A percentile compares a stretch with the other conserved stretches of the same genome.
These are phyloP conservation scores for Mycosphaerelloides madeirae DNA, from an alignment of 2,329 filamentous ascomycete species.

Conservation along the genomic window DNA sequence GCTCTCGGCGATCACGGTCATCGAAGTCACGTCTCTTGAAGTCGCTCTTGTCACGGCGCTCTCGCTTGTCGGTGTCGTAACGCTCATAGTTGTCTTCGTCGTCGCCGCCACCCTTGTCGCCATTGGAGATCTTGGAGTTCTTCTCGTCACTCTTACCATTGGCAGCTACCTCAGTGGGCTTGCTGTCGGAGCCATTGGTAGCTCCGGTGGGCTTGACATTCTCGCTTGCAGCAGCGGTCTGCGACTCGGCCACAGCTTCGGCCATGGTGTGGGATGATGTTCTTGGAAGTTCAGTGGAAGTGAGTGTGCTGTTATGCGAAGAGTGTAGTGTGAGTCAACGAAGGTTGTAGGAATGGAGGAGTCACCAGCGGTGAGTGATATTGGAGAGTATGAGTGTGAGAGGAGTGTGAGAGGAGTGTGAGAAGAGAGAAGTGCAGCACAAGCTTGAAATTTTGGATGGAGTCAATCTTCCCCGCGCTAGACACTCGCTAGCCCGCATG, in stretches of 20 bases:
- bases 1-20: slow-evolving; percentile 9
- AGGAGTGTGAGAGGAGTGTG: background rate
- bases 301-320: background rate
- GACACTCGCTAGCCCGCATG: too few species aligned
- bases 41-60: slow-evolving; percentile 12
- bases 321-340: too few species aligned
- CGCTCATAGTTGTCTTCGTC: slow-evolving; percentile 18
- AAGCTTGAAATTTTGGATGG: too few species aligned
- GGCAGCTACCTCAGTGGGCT: slow-evolving; percentile 5
- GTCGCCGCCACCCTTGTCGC: slow-evolving; percentile 12
- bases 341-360: too few species aligned
- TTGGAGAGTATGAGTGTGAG: background rate
- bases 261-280: slow-evolving; percentile 15
- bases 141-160: slow-evolving; percentile 1
- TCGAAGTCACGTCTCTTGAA: slow-evolving; percentile 9
- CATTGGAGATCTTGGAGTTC: slow-evolving; percentile 11
- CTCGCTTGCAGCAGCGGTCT: slow-evolving; percentile 12
- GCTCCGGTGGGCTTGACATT: slow-evolving; percentile 14
- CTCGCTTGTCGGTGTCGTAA: slow-evolving; percentile 16
- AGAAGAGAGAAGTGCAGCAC: too few species aligned
- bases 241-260: slow-evolving; percentile 16
- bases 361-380: too few species aligned
- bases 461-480: too few species aligned
- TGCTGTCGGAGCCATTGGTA: slow-evolving; percentile 15
- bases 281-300: background rate